These are phyloP conservation scores for Pythium aquatile DNA, from an alignment of 352 stramenopile species.

Conservation along the genomic window DNA sequence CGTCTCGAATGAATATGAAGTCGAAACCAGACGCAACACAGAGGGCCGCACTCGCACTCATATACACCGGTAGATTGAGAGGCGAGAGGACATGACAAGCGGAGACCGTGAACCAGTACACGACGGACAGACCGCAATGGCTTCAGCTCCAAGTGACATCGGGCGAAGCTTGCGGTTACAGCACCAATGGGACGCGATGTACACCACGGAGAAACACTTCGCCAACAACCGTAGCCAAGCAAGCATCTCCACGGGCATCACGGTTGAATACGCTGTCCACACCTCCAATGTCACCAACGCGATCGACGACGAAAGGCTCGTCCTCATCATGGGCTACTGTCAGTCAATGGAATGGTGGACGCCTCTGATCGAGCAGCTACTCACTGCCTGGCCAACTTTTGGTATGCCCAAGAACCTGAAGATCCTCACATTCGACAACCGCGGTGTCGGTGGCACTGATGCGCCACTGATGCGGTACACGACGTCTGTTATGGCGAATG, in stretches of 20 bases:
- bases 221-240: constrained; percentile 32
- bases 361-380: constrained; percentile 19
- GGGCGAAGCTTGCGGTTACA: constrained; percentile 28
- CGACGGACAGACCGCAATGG: too few species aligned
- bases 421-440: constrained; percentile 63
- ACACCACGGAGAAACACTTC: constrained; percentile 31
- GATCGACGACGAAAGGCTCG: constrained; percentile 18
- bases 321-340: constrained; percentile 33
- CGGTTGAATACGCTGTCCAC: constrained; percentile 37
- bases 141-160: neutral
- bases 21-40: neutral
- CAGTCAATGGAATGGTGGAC: constrained; percentile 26
- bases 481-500: constrained; percentile 59
- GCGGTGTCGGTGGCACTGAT: constrained; percentile 44
- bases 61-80: neutral
- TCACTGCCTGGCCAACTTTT: constrained; percentile 9
- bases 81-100: neutral
- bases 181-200: constrained; percentile 45
- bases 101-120: too few species aligned
- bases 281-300: neutral
- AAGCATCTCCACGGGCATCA: constrained; percentile 41
- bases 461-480: constrained; percentile 50
- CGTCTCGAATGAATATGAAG: too few species aligned
- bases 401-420: constrained; percentile 28
- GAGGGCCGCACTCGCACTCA: too few species aligned